phyloP scores from a whole-genome alignment of 1,284 basidiomycete genomes.

The Fomes fomentarius region DNA sequence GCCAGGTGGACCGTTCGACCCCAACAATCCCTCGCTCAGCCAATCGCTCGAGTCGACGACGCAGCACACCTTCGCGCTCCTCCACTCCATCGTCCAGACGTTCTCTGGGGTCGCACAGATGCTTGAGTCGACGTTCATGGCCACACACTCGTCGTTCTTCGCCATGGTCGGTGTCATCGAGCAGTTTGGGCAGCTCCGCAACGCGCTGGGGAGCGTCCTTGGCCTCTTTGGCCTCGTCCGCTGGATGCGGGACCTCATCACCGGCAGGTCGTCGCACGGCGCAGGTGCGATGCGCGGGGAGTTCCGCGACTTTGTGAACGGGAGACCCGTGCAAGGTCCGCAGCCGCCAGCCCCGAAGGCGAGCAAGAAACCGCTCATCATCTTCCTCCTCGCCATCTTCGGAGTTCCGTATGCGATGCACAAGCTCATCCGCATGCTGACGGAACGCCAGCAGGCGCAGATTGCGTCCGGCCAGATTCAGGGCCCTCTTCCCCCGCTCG shows the following conservation, averaged over 20 bases:
- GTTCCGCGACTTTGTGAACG: constrained; percentile 72
- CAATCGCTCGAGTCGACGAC: constrained; percentile 91
- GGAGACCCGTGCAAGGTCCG: constrained; percentile 64
- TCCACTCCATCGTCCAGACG: constrained; percentile 95
- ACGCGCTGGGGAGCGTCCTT: constrained; percentile 92
- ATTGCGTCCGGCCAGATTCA: constrained; percentile 35
- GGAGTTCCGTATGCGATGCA: constrained; percentile 96
- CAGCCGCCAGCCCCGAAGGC: constrained; percentile 53
- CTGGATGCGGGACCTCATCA: constrained; percentile 75
- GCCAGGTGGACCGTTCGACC: constrained; percentile 53
- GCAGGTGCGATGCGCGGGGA: constrained; percentile 52
- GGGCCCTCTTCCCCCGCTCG: constrained; percentile 59
- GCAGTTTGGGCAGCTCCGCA: constrained; percentile 90
- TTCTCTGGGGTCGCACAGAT: constrained; percentile 97
- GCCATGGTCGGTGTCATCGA: constrained; percentile 99
- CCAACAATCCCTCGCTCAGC: constrained; percentile 69
- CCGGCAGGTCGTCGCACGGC: constrained; percentile 44
- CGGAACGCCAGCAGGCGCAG: constrained; percentile 58
- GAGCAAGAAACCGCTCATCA: constrained; percentile 88
- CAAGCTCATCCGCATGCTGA: constrained; percentile 83
- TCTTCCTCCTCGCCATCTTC: constrained; percentile 96
- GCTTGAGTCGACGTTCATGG: constrained; percentile 98
- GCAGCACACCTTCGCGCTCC: constrained; percentile 89
- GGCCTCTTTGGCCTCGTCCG: constrained; percentile 89
- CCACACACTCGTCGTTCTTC: constrained; percentile 97